Evolutionary conservation across 139 green algal genomes (phyloP).

Genomic region (Chlorella sp.): DNA sequence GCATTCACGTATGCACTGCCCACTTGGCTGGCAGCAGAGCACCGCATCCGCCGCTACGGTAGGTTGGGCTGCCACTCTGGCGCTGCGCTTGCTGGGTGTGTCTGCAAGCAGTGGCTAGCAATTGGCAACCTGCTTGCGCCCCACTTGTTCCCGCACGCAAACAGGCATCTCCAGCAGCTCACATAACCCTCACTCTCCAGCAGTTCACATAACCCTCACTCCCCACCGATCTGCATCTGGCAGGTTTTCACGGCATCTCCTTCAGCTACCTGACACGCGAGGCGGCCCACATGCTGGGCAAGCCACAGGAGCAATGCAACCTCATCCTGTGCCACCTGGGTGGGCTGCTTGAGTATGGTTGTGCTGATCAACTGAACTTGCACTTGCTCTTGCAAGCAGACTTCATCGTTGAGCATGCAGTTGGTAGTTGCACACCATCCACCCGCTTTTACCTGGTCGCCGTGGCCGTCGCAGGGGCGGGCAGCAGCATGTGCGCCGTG

Average conservation of each 20-base stretch:
- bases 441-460: background rate
- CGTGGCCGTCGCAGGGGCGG: slow-evolving; percentile 38
- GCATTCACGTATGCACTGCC: slow-evolving; percentile 89
- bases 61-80: background rate
- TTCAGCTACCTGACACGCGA: slow-evolving; percentile 73
- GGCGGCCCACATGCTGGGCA: slow-evolving; percentile 55
- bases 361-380: too few species aligned
- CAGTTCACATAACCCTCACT: background rate
- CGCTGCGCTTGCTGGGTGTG: background rate
- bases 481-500: slow-evolving; percentile 80
- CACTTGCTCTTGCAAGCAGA: too few species aligned
- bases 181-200: background rate
- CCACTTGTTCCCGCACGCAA: too few species aligned
- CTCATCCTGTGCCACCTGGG: slow-evolving; percentile 31
- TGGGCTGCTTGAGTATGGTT: background rate
- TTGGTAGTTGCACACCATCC: background rate
- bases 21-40: slow-evolving; percentile 67
- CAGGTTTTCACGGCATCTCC: slow-evolving; percentile 87
- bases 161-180: too few species aligned
- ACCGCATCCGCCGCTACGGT: slow-evolving; percentile 48
- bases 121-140: too few species aligned
- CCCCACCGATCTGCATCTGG: background rate
- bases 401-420: too few species aligned
- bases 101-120: background rate
- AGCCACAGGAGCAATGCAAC: slow-evolving; percentile 28